Base-by-base conservation (phyloP, 805 yeast genomes). In the Saturnispora hagleri region DNA sequence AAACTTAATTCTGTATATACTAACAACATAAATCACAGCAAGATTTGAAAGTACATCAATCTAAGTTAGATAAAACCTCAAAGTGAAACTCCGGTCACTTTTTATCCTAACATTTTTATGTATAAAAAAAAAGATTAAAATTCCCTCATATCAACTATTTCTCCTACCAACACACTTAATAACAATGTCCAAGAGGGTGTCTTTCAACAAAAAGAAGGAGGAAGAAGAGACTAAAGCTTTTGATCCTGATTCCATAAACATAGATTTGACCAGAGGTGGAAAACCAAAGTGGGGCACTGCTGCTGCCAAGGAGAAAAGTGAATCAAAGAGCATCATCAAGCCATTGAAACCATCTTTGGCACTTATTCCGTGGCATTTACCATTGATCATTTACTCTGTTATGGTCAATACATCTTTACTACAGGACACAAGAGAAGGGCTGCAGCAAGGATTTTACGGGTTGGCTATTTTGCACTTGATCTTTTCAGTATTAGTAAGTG, bases 401-500 rank as follows among this genome's bases (percentile, higher is more conserved):
- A 64, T 74, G 48, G 43, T 65, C 6, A 63, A 66, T 38, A 72
- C 66, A 47, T 61, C 62, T 28, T 57, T 73, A 12, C 60, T 69
- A 4, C 50, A 53, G 7, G 65, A 64, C 43, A 63, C 69, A 8
- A 36, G 34, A 24, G 43, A 45, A n/a, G 47, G 53, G 13, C 24
- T 56, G 5, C 58, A 56, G 20, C 53, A 46, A 20, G 52, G 51
- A 10, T 56, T 54, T 36, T 51, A 45, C 22, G 47, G 51, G 27
- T 40, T 56, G n/a, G 38, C 53, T 1, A 46, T 49, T 10, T 31
- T 54, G 13, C 27, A 52, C 9, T 47, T 56, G 12, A 52, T 56
- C 36, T 56, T 50, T 45, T 24, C 52, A 8, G 57, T 56, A 8
- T 44, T 56, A 46, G 35, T 56, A 15, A 36, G 47, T 18, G 69